Evolutionary conservation across 768 basidiomycete genomes (phyloP).

Genomic region (Agrocybe praecox): DNA sequence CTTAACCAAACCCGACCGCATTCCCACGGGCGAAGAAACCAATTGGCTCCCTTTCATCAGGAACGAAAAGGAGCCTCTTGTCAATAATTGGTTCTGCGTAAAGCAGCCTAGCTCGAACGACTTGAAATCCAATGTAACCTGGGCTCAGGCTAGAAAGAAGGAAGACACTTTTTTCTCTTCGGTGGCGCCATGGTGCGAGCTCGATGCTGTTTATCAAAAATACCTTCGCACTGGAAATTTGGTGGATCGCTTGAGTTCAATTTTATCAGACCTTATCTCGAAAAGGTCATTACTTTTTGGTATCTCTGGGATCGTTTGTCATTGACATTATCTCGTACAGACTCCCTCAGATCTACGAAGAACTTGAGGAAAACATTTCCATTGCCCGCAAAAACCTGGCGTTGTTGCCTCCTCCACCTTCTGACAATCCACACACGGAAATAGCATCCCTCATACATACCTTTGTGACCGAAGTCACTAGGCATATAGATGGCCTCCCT

Average conservation of each 20-base stretch:
- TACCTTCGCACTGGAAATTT: conserved; percentile 61
- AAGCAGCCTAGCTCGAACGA: conserved; percentile 56
- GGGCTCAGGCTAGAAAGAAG: conserved; percentile 56
- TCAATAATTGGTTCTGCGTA: conserved; percentile 63
- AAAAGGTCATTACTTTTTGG: conserved; percentile 45
- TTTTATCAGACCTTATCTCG: conserved; percentile 64
- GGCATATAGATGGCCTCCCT: conserved; percentile 54
- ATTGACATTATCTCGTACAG: conserved; percentile 33
- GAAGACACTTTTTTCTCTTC: conserved; percentile 62
- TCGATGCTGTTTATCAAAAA: conserved; percentile 50
- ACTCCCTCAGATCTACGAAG: conserved; percentile 62
- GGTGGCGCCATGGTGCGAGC: conserved; percentile 53
- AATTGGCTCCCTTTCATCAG: conserved; percentile 60
- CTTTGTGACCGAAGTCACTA: conserved; percentile 49
- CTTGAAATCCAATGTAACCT: conserved; percentile 53
- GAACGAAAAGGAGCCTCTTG: conserved; percentile 51
- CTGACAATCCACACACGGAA: conserved; percentile 56
- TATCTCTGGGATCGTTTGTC: neutral
- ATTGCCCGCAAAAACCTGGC: conserved; percentile 34
- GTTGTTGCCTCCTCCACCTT: conserved; percentile 51
- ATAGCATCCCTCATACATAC: conserved; percentile 46
- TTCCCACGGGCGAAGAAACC: conserved; percentile 50
- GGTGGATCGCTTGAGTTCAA: conserved; percentile 55
- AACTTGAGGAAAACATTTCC: conserved; percentile 48
- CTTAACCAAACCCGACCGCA: conserved; percentile 55